Conservation (phyloP, 2,329 filamentous ascomycete species). For the Trichoderma atrobrunneum region DNA sequence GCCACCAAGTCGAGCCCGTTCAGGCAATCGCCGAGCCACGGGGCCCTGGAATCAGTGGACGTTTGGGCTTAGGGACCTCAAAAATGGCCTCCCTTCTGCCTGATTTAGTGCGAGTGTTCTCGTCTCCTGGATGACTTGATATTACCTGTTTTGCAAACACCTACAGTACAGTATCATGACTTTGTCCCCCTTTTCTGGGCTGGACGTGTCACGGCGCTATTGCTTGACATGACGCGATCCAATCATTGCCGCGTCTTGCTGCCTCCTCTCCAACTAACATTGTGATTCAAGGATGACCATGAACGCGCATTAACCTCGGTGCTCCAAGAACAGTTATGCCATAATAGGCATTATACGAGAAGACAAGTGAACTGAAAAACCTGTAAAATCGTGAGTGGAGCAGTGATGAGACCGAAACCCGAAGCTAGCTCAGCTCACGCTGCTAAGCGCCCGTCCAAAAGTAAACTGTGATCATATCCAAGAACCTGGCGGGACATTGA, state of each 20-base stretch:
- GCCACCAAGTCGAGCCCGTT: background rate
- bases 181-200: background rate
- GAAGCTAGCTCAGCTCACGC: background rate
- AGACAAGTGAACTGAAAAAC: background rate
- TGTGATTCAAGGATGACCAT: background rate
- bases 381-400: background rate
- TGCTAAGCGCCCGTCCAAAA: background rate
- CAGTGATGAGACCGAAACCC: background rate
- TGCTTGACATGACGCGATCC: background rate
- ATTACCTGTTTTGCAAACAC: background rate
- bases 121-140: background rate
- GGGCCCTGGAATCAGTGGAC: background rate
- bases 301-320: background rate
- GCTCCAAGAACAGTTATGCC: background rate
- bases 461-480: background rate
- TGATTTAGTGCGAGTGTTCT: background rate
- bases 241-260: background rate
- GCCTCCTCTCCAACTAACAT: background rate
- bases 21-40: conserved; percentile 17
- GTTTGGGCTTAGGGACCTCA: background rate
- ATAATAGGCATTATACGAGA: background rate
- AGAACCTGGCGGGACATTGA: background rate
- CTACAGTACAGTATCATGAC: background rate
- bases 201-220: background rate
- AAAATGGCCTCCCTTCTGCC: background rate